phyloP scores from a whole-genome alignment of 768 basidiomycete genomes.

The Hypholoma sublateritium region DNA sequence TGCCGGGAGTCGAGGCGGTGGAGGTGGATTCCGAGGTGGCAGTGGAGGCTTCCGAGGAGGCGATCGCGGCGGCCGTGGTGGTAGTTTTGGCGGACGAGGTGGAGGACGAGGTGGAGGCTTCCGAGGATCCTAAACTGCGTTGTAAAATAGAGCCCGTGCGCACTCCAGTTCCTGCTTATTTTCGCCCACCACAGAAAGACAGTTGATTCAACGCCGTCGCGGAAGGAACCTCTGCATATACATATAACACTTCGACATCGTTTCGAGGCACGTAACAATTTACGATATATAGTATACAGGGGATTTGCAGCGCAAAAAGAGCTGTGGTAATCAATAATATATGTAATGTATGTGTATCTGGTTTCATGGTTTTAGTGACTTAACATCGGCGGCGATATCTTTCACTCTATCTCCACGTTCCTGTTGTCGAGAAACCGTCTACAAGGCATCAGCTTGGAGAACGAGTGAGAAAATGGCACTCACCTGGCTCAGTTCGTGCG shows the following conservation, averaged over 20 bases:
- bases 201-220: not conserved
- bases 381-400: conserved; percentile 47
- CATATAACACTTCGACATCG: no score
- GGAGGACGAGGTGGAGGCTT: conserved; percentile 33
- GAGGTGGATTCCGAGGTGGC: conserved; percentile 3
- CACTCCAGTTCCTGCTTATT: not conserved
- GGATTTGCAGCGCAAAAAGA: not conserved
- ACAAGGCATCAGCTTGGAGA: not conserved
- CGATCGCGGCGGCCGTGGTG: conserved; percentile 37
- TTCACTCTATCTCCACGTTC: conserved; percentile 50
- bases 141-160: not conserved
- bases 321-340: not conserved
- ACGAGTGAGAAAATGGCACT: conserved; percentile 13
- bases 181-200: not conserved
- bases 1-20: conserved; percentile 1
- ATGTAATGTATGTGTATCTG: not conserved
- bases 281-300: no score
- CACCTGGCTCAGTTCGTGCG: conserved; percentile 55
- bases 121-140: conserved; percentile 43
- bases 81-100: conserved; percentile 25
- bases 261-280: no score
- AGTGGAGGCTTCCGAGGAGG: conserved; percentile 33
- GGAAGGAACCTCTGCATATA: no score
- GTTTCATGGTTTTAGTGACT: conserved; percentile 44
- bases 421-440: conserved; percentile 33